phyloP scores from a whole-genome alignment of 441 rosid genomes.

The Metrosideros polymorpha region DNA sequence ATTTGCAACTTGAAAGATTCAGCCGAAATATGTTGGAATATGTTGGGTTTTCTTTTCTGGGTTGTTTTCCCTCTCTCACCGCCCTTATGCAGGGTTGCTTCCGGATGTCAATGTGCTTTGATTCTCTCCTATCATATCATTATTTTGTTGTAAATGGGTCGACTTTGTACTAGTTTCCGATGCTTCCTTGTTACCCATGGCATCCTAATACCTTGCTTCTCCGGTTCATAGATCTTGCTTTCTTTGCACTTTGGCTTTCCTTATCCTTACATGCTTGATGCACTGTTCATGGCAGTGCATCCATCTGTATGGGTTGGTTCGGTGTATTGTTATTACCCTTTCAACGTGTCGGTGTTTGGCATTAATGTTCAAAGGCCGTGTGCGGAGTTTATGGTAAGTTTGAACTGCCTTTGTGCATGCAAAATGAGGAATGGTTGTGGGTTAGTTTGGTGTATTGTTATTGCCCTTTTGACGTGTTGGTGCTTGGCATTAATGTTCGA shows the following conservation, averaged over 20 bases:
- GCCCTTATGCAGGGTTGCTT: conserved; percentile 16
- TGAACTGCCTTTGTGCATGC: background rate
- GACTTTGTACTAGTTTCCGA: background rate
- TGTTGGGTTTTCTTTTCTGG: conserved; percentile 1
- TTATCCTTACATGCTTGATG: background rate
- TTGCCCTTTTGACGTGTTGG: background rate
- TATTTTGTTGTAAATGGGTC: background rate
- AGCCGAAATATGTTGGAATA: background rate
- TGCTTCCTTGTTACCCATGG: conserved; percentile 15
- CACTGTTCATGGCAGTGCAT: background rate
- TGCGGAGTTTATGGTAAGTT: background rate
- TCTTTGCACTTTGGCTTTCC: conserved; percentile 1
- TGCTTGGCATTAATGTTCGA: background rate
- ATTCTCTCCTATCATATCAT: conserved; percentile 8
- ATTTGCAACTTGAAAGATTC: background rate
- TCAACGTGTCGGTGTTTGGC: background rate
- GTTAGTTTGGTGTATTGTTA: background rate
- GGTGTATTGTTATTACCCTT: background rate
- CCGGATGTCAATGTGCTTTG: conserved; percentile 6
- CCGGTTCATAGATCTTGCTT: background rate
- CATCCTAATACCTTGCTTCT: conserved; percentile 11
- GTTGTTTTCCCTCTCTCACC: conserved; percentile 4
- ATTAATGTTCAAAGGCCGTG: background rate
- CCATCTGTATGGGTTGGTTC: background rate
- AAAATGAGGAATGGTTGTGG: background rate